Evolutionary conservation across 1,284 basidiomycete species (phyloP).

Genomic region (Ceratobasidium sp.): DNA sequence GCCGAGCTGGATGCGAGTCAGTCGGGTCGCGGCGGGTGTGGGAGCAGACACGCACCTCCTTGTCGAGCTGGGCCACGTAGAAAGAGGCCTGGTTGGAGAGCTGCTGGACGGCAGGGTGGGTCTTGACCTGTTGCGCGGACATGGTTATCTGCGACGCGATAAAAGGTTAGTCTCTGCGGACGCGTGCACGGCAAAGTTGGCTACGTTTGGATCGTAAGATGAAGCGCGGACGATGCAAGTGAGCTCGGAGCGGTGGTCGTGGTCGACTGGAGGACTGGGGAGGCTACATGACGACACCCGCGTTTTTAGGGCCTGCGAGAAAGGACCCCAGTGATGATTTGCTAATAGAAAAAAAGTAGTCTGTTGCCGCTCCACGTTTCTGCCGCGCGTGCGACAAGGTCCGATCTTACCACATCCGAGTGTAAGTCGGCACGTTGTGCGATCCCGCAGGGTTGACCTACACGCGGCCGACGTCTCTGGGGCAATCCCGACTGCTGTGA

Average conservation of each 20-base stretch:
- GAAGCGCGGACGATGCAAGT: background rate
- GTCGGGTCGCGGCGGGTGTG: background rate
- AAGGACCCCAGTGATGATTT: constrained; percentile 27
- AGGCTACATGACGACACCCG: constrained; percentile 41
- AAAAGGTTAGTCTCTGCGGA: constrained; percentile 15
- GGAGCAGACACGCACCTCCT: constrained; percentile 75
- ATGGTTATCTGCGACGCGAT: constrained; percentile 24
- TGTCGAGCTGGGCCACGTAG: constrained; percentile 89
- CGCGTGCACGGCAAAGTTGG: background rate
- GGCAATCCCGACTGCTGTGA: background rate
- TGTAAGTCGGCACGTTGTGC: constrained; percentile 30
- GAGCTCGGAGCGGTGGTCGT: constrained; percentile 25
- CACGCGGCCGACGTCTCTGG: constrained; percentile 18
- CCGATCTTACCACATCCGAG: constrained; percentile 35
- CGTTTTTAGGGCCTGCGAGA: constrained; percentile 28
- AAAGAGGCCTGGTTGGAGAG: constrained; percentile 79
- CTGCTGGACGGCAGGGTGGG: constrained; percentile 87
- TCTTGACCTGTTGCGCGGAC: constrained; percentile 64
- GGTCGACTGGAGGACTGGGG: constrained; percentile 25
- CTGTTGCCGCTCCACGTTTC: constrained; percentile 1
- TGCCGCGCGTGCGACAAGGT: background rate
- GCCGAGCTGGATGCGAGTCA: constrained; percentile 71
- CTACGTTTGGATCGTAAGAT: background rate
- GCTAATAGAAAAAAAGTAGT: background rate
- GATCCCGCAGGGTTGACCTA: constrained; percentile 28